Conservation (phyloP, 192 early-diverging fungal species). For the Podila epigama region DNA sequence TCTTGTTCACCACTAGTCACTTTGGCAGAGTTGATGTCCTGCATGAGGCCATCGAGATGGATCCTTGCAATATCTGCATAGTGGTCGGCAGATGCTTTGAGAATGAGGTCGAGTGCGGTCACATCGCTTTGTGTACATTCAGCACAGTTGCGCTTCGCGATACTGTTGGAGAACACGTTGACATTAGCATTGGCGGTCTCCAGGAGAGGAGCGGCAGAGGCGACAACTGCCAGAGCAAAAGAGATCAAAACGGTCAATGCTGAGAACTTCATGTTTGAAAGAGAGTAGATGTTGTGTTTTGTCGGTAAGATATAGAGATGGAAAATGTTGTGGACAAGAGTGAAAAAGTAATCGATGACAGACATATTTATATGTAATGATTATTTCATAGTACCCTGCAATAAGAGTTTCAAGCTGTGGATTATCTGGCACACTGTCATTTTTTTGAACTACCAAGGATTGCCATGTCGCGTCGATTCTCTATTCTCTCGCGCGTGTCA, state of each 20-base stretch:
- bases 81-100: constrained; percentile 28
- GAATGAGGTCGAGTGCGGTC: constrained; percentile 13
- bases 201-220: constrained; percentile 10
- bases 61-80: constrained; percentile 17
- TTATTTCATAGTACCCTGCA: not conserved
- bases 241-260: constrained; percentile 14
- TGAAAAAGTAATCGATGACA: not conserved
- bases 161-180: not conserved
- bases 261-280: constrained; percentile 13
- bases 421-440: no score
- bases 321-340: not conserved
- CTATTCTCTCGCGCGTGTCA: not conserved
- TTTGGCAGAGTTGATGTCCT: constrained; percentile 12
- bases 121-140: constrained; percentile 12
- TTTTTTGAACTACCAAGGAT: not conserved
- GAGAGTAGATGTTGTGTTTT: not conserved
- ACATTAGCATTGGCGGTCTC: not conserved
- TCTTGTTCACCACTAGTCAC: constrained; percentile 19
- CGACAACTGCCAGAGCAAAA: constrained; percentile 7
- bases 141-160: constrained; percentile 4
- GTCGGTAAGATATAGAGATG: not conserved
- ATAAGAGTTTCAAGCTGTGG: no score
- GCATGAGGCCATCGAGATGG: constrained; percentile 26
- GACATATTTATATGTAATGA: not conserved
- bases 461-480: not conserved